Evolutionary conservation across 1,284 basidiomycete genomes (phyloP).

Genomic region (Sanguinoderma infundibulare): DNA sequence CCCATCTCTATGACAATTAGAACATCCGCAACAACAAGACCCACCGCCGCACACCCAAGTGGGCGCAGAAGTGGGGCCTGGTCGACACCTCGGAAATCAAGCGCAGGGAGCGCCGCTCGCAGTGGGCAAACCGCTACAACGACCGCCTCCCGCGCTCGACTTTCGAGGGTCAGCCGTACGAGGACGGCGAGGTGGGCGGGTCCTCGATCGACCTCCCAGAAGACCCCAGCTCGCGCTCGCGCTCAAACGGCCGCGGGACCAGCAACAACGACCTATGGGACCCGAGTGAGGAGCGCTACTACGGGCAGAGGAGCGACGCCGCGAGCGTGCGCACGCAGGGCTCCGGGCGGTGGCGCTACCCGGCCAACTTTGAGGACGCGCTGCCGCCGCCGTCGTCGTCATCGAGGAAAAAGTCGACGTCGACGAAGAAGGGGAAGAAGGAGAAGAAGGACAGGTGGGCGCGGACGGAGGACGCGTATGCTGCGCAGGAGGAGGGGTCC

Average conservation of each 20-base stretch:
- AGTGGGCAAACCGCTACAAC: slow-evolving; percentile 88
- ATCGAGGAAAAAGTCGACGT: slow-evolving; percentile 49
- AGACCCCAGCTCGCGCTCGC: slow-evolving; percentile 32
- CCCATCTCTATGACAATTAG: slow-evolving; percentile 43
- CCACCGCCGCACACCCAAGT: slow-evolving; percentile 89
- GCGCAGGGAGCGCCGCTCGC: slow-evolving; percentile 78
- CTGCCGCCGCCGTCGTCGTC: slow-evolving; percentile 35
- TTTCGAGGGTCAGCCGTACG: slow-evolving; percentile 72
- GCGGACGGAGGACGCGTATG: slow-evolving; percentile 81
- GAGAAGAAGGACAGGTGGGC: slow-evolving; percentile 86
- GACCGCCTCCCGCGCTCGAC: slow-evolving; percentile 80
- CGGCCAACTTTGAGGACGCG: slow-evolving; percentile 78
- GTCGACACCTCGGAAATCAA: slow-evolving; percentile 79
- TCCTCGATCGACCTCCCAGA: slow-evolving; percentile 52
- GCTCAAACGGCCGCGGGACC: slow-evolving; percentile 39
- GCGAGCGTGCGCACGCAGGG: slow-evolving; percentile 39
- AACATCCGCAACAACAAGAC: slow-evolving; percentile 97
- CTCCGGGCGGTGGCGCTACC: slow-evolving; percentile 74
- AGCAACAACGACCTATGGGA: slow-evolving; percentile 62
- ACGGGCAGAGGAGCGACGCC: slow-evolving; percentile 49
- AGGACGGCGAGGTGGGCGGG: slow-evolving; percentile 72
- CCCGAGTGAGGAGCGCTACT: slow-evolving; percentile 74
- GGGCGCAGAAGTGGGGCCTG: slow-evolving; percentile 90
- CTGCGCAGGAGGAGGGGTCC: slow-evolving; percentile 43
- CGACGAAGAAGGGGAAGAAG: slow-evolving; percentile 59